Base-by-base conservation (phyloP, 768 basidiomycete species). In the Trametes meyenii region DNA sequence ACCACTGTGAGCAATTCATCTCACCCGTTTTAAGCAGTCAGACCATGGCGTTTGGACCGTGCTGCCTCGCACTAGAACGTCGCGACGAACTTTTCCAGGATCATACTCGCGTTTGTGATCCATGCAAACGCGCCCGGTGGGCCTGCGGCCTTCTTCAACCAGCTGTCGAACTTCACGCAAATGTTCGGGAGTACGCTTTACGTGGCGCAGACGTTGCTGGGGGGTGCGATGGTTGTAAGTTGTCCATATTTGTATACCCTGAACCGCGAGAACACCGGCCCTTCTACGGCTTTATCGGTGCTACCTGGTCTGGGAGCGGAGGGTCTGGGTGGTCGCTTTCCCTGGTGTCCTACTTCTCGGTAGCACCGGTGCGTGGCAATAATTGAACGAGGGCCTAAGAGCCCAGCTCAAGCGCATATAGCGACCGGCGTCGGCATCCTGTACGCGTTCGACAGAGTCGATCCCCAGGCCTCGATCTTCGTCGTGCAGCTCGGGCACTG, bases 171-270 rank as follows among this genome's bases (percentile, higher is more conserved):
- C 43, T 74, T 74, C 40, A 75, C 75, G 16, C 73, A 78, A 43
- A 63, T 75, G 33, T 74, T 78, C 59, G 75, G 73, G 35, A 77
- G 74, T 53, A 69, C 76, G 14, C 66, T 77, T 36, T 78, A 76
- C 61, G 68, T 74, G n/a, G 58, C 69, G 2, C 78, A 79, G 63
- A 78, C 77, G 5, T 64, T 78, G 23, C 67, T 77, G 0, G 78
- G 77, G 14, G 78, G 78, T 55, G 56, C 36, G 23, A 55, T 62
- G 56, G 56, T 58, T 39, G 56, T 58, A 24, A 21, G 19, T 21
- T 3, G 21, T 42, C 46, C 24, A n/a, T 8, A 12, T 50, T 16
- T 39, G 38, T 14, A 38, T 39, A 23, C 16, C 29, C 77, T 74
- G 70, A 67, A 66, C 42, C 67, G 26, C 13, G 2, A 2, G 40